phyloP scores from a whole-genome alignment of 164 flowering plant species.

The Hamamelis virginiana region DNA sequence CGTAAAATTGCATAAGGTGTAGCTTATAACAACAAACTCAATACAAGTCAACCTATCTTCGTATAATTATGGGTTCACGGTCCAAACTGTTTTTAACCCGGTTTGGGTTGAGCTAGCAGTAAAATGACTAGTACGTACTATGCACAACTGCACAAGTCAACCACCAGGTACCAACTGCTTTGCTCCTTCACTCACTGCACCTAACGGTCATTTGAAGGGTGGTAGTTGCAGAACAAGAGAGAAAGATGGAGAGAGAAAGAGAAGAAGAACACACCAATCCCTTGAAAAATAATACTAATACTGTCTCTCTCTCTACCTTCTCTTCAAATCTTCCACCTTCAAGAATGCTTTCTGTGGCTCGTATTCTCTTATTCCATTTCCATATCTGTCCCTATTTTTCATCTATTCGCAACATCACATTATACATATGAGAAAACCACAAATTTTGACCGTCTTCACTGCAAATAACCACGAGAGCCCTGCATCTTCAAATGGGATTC shows the following conservation, averaged over 20 bases:
- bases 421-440: slow-evolving; percentile 23
- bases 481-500: slow-evolving; percentile 6
- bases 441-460: slow-evolving; percentile 12
- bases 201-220: slow-evolving; percentile 35
- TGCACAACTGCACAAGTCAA: too few relatives aligned
- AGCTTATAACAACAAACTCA: too few relatives aligned
- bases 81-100: slow-evolving; percentile 1
- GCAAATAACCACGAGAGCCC: background rate
- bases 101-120: background rate
- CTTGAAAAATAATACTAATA: too few relatives aligned
- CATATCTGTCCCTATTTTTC: background rate
- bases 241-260: background rate
- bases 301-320: slow-evolving; percentile 27
- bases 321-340: slow-evolving; percentile 18
- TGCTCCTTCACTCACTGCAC: slow-evolving; percentile 10
- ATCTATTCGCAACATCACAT: background rate
- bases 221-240: slow-evolving; percentile 23
- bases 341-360: background rate
- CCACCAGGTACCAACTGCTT: too few relatives aligned
- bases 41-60: too few relatives aligned
- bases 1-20: too few relatives aligned
- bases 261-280: background rate
- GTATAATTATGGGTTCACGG: too few relatives aligned
- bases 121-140: background rate
- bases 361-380: background rate